These are phyloP conservation scores for Lojkania enalia DNA, from an alignment of 2,329 filamentous ascomycete species.

Conservation along the genomic window DNA sequence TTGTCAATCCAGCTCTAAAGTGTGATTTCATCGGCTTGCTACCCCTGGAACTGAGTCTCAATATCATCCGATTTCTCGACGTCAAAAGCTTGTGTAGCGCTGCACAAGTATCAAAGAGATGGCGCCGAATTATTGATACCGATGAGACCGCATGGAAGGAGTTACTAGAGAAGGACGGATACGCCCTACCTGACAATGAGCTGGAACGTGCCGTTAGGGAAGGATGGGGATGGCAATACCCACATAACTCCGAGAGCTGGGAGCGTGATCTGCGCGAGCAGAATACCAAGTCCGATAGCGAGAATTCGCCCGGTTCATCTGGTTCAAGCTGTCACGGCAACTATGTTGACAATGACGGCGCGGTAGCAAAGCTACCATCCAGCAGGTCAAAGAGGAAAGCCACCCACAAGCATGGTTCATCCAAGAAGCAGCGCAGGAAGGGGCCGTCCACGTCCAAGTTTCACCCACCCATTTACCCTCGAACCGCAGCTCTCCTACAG, in stretches of 20 bases:
- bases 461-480: slow-evolving; percentile 50
- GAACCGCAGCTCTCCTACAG: slow-evolving; percentile 62
- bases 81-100: slow-evolving; percentile 84
- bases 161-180: slow-evolving; percentile 83
- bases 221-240: slow-evolving; percentile 98
- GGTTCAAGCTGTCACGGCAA: slow-evolving; percentile 19
- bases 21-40: slow-evolving; percentile 88
- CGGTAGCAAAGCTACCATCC: slow-evolving; percentile 36
- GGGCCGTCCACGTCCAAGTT: slow-evolving; percentile 51
- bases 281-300: slow-evolving; percentile 47
- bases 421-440: slow-evolving; percentile 61
- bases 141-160: slow-evolving; percentile 97
- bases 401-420: slow-evolving; percentile 41
- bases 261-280: slow-evolving; percentile 75
- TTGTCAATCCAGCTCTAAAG: slow-evolving; percentile 91
- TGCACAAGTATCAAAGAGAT: slow-evolving; percentile 90
- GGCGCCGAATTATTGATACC: slow-evolving; percentile 86
- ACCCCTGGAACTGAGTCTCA: slow-evolving; percentile 82
- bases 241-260: slow-evolving; percentile 70
- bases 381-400: slow-evolving; percentile 47
- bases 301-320: slow-evolving; percentile 29
- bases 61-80: slow-evolving; percentile 86
- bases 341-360: slow-evolving; percentile 29
- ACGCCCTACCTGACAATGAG: slow-evolving; percentile 76
- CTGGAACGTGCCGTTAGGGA: slow-evolving; percentile 82